phyloP scores from a whole-genome alignment of 148 eudicot species.

The Heliamphora exappendiculata region DNA sequence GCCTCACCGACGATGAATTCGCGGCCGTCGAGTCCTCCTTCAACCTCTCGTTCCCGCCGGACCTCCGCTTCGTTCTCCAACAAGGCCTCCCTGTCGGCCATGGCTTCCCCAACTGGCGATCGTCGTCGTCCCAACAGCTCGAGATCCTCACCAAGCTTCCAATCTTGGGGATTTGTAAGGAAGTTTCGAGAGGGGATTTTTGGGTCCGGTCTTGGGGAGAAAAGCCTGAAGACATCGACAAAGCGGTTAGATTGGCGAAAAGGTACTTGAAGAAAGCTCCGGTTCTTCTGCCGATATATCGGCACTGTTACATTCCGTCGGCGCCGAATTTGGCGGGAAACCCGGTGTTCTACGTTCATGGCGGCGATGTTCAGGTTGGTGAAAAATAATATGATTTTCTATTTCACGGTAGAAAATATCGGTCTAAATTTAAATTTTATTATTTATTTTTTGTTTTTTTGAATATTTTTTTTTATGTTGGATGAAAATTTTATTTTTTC shows the following conservation, averaged over 20 bases:
- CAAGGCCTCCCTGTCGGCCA: constrained; percentile 66
- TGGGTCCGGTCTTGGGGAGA: constrained; percentile 59
- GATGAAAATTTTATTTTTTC: no score
- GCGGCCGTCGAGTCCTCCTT: constrained; percentile 39
- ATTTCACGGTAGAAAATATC: no score
- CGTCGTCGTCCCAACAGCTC: constrained; percentile 53
- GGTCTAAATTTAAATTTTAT: no score
- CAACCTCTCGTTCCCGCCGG: constrained; percentile 57
- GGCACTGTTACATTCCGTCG: constrained; percentile 45
- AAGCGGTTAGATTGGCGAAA: constrained; percentile 36
- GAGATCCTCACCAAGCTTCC: constrained; percentile 46
- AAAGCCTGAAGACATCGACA: constrained; percentile 28
- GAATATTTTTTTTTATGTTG: no score
- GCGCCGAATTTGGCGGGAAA: constrained; percentile 58
- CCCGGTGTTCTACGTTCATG: constrained; percentile 63
- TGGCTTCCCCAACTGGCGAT: constrained; percentile 80
- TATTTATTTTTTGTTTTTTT: no score
- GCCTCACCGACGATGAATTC: constrained; percentile 46
- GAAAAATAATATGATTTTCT: no score
- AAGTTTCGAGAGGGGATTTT: constrained; percentile 32
- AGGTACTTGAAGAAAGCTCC: constrained; percentile 35
- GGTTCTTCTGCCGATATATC: constrained; percentile 48
- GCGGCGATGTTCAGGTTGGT: constrained; percentile 28
- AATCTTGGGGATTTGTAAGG: constrained; percentile 29
- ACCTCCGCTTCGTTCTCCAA: constrained; percentile 52